Conservation (phyloP, 2,329 filamentous ascomycete genomes). For the Calonectria honghensis region DNA sequence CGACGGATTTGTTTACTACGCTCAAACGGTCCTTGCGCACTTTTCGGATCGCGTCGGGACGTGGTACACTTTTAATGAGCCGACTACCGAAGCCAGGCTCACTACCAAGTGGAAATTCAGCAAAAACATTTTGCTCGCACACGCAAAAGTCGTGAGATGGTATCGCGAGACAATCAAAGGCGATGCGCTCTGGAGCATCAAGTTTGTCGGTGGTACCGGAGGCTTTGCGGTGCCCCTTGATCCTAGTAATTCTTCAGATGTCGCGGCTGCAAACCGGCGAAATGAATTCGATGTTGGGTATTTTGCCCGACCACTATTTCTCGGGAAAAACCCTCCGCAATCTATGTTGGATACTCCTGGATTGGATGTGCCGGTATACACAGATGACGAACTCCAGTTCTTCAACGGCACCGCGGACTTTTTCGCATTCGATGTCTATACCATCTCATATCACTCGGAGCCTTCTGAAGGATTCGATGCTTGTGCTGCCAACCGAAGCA, state of each 20-base stretch:
- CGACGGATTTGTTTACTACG: neutral
- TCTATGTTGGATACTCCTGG: neutral
- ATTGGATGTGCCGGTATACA: neutral
- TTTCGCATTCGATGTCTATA: conserved; percentile 16
- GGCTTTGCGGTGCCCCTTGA: conserved; percentile 12
- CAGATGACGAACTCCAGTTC: neutral
- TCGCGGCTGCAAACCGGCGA: neutral
- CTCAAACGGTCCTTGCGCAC: neutral
- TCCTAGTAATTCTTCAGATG: neutral
- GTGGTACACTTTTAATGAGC: conserved; percentile 15
- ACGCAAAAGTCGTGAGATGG: conserved; percentile 11
- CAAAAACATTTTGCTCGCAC: neutral
- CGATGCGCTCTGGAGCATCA: conserved; percentile 14
- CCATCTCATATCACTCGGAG: neutral
- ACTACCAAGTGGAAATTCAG: neutral
- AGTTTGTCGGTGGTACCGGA: conserved; percentile 4
- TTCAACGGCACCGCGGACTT: conserved; percentile 12
- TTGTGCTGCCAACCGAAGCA: neutral
- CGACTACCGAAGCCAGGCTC: conserved; percentile 14
- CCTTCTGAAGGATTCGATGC: neutral
- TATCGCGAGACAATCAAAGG: conserved; percentile 8
- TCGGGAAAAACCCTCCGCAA: neutral
- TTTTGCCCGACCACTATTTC: conserved; percentile 5
- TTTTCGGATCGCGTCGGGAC: conserved; percentile 10
- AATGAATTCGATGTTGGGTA: conserved; percentile 16